A percentile compares a stretch with the other conserved stretches of the same genome.
Evolutionary conservation across 2,329 filamentous ascomycete species (phyloP).

Genomic region (Paraconiothyrium brasiliense): DNA sequence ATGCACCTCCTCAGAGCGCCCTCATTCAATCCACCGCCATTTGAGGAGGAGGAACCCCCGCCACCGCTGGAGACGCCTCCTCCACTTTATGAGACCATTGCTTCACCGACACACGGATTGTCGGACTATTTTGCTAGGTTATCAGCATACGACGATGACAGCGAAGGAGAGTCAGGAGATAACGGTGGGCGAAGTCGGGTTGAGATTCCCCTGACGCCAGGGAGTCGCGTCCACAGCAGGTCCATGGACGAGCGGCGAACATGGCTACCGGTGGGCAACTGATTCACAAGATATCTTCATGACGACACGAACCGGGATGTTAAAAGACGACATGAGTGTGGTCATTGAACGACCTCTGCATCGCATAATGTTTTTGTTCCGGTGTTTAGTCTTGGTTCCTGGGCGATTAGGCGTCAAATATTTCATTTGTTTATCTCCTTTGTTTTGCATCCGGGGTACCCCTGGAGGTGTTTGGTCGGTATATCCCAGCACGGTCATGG

Average conservation of each 20-base stretch:
- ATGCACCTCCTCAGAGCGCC: slow-evolving; percentile 86
- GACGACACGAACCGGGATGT: slow-evolving; percentile 33
- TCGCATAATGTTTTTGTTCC: slow-evolving; percentile 10
- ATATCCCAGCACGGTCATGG: slow-evolving; percentile 16
- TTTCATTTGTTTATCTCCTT: slow-evolving; percentile 2
- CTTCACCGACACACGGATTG: slow-evolving; percentile 74
- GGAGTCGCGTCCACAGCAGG: slow-evolving; percentile 65
- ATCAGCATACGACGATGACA: slow-evolving; percentile 71
- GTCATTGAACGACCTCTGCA: not conserved
- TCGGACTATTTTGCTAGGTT: slow-evolving; percentile 89
- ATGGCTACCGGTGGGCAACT: slow-evolving; percentile 59
- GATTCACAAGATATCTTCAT: slow-evolving; percentile 34
- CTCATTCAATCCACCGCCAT: slow-evolving; percentile 87
- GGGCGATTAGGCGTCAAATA: not conserved
- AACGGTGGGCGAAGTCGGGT: slow-evolving; percentile 50
- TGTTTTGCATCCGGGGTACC: slow-evolving; percentile 12
- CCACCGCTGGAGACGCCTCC: slow-evolving; percentile 81
- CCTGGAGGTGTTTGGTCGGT: slow-evolving; percentile 14
- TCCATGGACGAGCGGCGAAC: slow-evolving; percentile 71
- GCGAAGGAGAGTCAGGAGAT: slow-evolving; percentile 60
- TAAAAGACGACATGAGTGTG: not conserved
- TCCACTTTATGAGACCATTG: slow-evolving; percentile 82
- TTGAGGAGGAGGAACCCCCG: slow-evolving; percentile 81
- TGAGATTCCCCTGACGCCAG: slow-evolving; percentile 71
- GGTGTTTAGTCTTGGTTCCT: not conserved